A percentile compares a stretch with the other conserved stretches of the same genome.
These are phyloP conservation scores for Talaromyces amestolkiae DNA, from an alignment of 2,329 filamentous ascomycete species.

Conservation along the genomic window DNA sequence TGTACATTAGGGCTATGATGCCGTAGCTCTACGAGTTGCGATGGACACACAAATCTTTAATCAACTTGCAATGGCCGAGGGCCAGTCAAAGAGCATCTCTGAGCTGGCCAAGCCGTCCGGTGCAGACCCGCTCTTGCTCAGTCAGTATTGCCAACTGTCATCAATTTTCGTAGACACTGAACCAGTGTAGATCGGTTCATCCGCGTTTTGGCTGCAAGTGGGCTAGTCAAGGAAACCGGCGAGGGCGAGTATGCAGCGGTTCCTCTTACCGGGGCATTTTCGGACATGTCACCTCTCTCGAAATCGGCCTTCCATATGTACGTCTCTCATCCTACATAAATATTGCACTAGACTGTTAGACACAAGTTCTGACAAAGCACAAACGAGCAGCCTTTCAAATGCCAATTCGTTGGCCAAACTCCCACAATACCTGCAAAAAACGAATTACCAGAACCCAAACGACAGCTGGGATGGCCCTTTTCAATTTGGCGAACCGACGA, in stretches of 20 bases:
- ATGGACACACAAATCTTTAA: background rate
- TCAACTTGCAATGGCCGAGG: background rate
- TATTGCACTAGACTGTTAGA: background rate
- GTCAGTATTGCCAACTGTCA: background rate
- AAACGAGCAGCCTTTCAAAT: background rate
- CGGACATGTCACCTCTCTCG: background rate
- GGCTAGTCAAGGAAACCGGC: background rate
- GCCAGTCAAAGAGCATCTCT: background rate
- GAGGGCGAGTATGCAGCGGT: background rate
- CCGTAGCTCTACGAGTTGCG: background rate
- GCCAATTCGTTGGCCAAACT: background rate
- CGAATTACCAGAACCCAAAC: background rate
- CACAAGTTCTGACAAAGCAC: background rate
- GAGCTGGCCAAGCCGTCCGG: background rate
- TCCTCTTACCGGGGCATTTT: background rate
- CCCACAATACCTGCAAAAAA: background rate
- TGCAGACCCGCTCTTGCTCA: background rate
- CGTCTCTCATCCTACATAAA: background rate
- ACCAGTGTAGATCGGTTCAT: background rate
- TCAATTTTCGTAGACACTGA: background rate
- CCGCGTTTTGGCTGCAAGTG: background rate
- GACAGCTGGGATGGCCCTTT: background rate
- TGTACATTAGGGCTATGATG: background rate
- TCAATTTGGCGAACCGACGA: background rate
- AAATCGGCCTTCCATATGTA: background rate